Conservation (phyloP, 371 early-diverging fungal genomes). For the Funneliformis caledonium region DNA sequence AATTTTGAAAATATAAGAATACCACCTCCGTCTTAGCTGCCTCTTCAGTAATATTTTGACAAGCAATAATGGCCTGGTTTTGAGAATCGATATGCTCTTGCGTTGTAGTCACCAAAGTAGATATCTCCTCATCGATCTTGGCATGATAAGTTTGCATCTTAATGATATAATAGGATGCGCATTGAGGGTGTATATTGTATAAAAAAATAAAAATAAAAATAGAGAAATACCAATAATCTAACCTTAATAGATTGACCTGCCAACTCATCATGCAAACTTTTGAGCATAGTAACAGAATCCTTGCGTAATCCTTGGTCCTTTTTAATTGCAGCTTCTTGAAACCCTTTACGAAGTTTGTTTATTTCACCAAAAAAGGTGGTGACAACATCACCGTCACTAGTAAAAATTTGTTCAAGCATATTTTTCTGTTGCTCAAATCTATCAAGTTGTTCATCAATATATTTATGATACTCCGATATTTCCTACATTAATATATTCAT, state of each 20-base stretch:
- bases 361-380: background rate
- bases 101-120: background rate
- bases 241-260: slow-evolving; percentile 4
- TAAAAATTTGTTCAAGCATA: background rate
- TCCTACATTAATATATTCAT: background rate
- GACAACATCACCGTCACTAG: background rate
- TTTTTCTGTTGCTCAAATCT: background rate
- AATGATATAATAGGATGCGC: background rate
- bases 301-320: background rate
- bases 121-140: slow-evolving; percentile 8
- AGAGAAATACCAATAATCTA: background rate
- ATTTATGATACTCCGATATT: background rate
- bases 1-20: background rate
- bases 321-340: background rate
- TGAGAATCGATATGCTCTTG: slow-evolving; percentile 4
- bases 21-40: background rate
- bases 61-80: background rate
- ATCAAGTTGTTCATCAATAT: slow-evolving; percentile 4
- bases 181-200: no score
- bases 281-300: background rate
- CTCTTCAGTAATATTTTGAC: background rate
- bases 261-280: slow-evolving; percentile 6
- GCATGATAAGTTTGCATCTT: background rate
- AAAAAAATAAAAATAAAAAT: background rate
- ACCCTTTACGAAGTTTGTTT: background rate